Evolutionary conservation across 2,329 filamentous ascomycete species (phyloP).

Genomic region (Stemphylium lycopersici): DNA sequence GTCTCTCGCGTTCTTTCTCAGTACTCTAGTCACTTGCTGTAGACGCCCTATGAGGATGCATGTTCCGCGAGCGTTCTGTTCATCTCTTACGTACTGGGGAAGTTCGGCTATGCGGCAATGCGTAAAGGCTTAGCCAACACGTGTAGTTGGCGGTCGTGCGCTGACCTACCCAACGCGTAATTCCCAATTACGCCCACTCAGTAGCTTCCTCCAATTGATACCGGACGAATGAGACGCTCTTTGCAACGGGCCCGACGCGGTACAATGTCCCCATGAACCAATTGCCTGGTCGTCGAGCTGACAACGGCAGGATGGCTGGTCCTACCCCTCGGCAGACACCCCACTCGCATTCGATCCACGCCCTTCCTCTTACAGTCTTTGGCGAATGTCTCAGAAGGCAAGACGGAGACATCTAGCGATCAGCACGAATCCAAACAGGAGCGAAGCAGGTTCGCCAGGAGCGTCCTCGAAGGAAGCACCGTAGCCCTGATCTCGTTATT

Average conservation of each 20-base stretch:
- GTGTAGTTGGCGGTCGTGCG: slow-evolving; percentile 16
- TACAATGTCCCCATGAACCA: neutral
- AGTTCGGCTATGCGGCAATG: slow-evolving; percentile 10
- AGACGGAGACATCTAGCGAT: neutral
- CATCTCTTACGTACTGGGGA: neutral
- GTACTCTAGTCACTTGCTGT: neutral
- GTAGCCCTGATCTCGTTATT: slow-evolving; percentile 44
- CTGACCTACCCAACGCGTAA: slow-evolving; percentile 6
- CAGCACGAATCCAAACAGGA: slow-evolving; percentile 21
- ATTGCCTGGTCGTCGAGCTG: neutral
- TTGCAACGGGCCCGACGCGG: slow-evolving; percentile 27
- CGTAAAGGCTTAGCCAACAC: slow-evolving; percentile 26
- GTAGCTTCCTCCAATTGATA: neutral
- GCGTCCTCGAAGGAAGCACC: slow-evolving; percentile 44
- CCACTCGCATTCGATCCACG: slow-evolving; percentile 19
- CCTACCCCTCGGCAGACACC: slow-evolving; percentile 33
- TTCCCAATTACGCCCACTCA: neutral
- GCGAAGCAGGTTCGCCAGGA: slow-evolving; percentile 38
- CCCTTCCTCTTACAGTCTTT: slow-evolving; percentile 20
- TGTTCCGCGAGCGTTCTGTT: neutral
- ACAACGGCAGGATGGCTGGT: slow-evolving; percentile 36
- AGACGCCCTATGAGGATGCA: neutral
- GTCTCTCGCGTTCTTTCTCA: neutral
- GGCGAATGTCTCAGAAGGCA: neutral
- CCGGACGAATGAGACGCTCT: slow-evolving; percentile 37